Evolutionary conservation across 1,284 basidiomycete genomes (phyloP).

Genomic region (Marasmius sp.): DNA sequence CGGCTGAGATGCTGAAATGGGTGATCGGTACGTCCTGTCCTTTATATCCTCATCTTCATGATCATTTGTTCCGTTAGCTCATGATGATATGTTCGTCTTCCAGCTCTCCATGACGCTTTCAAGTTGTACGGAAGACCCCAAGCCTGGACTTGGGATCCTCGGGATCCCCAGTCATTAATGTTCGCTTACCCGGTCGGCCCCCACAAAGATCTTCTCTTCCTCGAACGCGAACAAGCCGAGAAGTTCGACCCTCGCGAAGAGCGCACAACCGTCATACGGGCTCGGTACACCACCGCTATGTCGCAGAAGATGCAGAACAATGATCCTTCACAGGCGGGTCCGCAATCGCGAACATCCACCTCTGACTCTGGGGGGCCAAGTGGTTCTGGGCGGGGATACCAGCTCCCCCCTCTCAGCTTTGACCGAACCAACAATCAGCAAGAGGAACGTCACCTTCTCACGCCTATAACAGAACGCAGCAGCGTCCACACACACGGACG

Average conservation of each 20-base stretch:
- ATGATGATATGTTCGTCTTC: constrained; percentile 12
- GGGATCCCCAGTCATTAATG: constrained; percentile 75
- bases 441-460: constrained; percentile 29
- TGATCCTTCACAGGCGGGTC: constrained; percentile 22
- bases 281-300: constrained; percentile 63
- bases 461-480: constrained; percentile 49
- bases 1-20: constrained; percentile 91
- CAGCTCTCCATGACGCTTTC: constrained; percentile 86
- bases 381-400: constrained; percentile 26
- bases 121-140: constrained; percentile 83
- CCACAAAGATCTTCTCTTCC: constrained; percentile 78
- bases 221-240: constrained; percentile 85
- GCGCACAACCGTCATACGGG: constrained; percentile 68
- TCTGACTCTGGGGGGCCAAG: background rate
- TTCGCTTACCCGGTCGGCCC: constrained; percentile 82
- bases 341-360: constrained; percentile 6
- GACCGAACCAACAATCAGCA: constrained; percentile 23
- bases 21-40: constrained; percentile 66
- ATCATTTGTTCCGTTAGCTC: constrained; percentile 3
- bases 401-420: constrained; percentile 50
- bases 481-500: constrained; percentile 18
- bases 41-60: background rate
- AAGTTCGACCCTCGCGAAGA: constrained; percentile 78
- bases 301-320: constrained; percentile 60
- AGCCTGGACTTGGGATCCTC: constrained; percentile 85